Evolutionary conservation across 495 filamentous ascomycete species (phyloP), one percentile per base, ranked within the genome.

Genomic region (Chlorociboria aeruginascens): DNA sequence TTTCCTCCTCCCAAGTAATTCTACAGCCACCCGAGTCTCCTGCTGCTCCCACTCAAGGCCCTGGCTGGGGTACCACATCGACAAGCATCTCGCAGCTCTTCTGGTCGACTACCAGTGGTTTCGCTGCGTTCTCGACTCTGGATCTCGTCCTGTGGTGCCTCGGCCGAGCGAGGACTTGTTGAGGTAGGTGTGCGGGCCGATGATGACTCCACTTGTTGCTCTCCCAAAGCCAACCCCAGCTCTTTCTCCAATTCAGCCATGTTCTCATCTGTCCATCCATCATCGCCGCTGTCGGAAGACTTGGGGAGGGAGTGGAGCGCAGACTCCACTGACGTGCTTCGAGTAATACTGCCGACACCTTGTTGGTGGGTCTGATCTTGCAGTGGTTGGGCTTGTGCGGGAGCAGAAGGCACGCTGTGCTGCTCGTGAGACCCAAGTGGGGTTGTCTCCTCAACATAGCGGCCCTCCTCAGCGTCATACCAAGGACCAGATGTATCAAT

Each of bases 401-500:
- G 36, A 39, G 36, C 36, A 39, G 34, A 40, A 34, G 32, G 35
- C 28, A 32, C 35, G 32, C 33, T 6, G 11, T 46, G 42, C 45
- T 1, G 45, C 45, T 47, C 45, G 30, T 29, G 10, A 28, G 45
- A 47, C 33, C 43, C 28, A 46, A 46, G 32, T 46, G 28, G 31
- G 32, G 43, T 13, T 38, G 32, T 2, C 45, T 47, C 45, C 33
- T 47, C 45, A 40, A 47, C 11, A 47, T 39, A 47, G 45, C 34
- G 25, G 34, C 13, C 6, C 45, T 47, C 45, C 45, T 47, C 45
- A 47, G 39, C 32, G 29, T 47, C 45, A 40, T 47, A 47, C 45
- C 45, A 38, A 7, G 45, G 45, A 39, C 45, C 32, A 29, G 45
- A 47, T 38, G 11, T 13, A 39, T 47, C 45, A 47, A 40, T 40